Percentiles rank a stretch among this genome's conserved stretches.
These are phyloP conservation scores for Misopates orontium DNA, from an alignment of 257 asterid genomes.

Conservation along the genomic window DNA sequence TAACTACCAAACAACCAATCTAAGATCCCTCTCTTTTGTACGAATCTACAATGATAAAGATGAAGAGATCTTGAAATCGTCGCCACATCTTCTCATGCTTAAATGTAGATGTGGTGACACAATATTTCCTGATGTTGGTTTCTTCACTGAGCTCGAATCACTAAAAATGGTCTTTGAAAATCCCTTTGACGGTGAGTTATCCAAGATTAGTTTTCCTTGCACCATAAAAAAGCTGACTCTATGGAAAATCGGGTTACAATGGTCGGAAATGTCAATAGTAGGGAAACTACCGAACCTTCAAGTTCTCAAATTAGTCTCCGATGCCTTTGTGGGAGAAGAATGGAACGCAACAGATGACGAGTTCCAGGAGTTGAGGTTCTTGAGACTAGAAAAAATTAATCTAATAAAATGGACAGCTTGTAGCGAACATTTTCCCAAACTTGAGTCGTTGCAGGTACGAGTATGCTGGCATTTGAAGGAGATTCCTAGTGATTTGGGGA, in stretches of 20 bases:
- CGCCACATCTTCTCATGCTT: not conserved
- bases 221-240: not conserved
- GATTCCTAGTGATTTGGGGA: conserved; percentile 16
- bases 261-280: not conserved
- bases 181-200: not conserved
- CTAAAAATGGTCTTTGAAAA: not conserved
- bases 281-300: conserved; percentile 8
- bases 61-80: not conserved
- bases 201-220: not conserved
- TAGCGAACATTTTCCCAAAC: conserved; percentile 20
- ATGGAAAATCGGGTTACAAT: not conserved
- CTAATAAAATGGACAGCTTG: conserved; percentile 15
- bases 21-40: not conserved
- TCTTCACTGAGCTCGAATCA: not conserved
- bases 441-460: conserved; percentile 5
- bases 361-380: conserved; percentile 3
- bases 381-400: not conserved
- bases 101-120: not conserved
- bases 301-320: not conserved
- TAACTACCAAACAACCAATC: not conserved
- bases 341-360: conserved; percentile 2
- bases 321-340: not conserved
- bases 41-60: not conserved
- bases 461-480: not conserved
- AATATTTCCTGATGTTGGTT: not conserved